Evolutionary conservation across 768 basidiomycete species (phyloP), one percentile per base, ranked within the genome.

Genomic region (Mrakia frigida): DNA sequence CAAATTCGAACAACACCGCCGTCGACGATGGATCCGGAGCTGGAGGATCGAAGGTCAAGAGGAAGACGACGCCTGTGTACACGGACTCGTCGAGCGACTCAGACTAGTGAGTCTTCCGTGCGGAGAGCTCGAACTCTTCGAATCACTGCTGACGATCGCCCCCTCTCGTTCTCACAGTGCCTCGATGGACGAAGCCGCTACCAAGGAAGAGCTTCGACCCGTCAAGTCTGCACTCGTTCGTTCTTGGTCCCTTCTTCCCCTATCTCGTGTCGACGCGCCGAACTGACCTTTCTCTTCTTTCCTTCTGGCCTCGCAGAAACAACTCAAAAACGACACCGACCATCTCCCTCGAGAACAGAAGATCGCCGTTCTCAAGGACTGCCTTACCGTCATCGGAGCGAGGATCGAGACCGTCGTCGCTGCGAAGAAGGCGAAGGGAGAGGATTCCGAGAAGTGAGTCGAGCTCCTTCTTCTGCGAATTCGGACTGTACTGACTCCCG

Each of bases 281-380:
- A 0, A 60, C 35, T 37, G 35, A 5, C 71, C 73, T 39, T 25
- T 59, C 16, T 43, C 67, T 56, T 59, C 25, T 60, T 23, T 61
- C 39, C n/a, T 9, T 74, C 39, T n/a, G n/a, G n/a, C n/a, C n/a
- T 65, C 79, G 28, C 81, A 94, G 92, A 98, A 98, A 90, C 91
- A 93, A 85, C 87, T 99, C 56, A 98, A 98, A 84, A 84, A 92
- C 65, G 93, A 92, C 18, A 95, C 94, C 35, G 94, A 94, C 78
- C 90, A 94, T 79, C 91, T 98, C 87, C 91, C 91, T 75, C 88
- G 95, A 80, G 95, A 98, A 80, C 93, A 98, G 83, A 99, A 99
- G 84, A 92, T 99, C 80, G 90, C 91, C 0, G 93, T 96, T 63
- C 86, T 98, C 80, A 99, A 98, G 82, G 94, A 98, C 80, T 97